Conservation (phyloP, 192 early-diverging fungal genomes). For the Dimargaris verticillata region DNA sequence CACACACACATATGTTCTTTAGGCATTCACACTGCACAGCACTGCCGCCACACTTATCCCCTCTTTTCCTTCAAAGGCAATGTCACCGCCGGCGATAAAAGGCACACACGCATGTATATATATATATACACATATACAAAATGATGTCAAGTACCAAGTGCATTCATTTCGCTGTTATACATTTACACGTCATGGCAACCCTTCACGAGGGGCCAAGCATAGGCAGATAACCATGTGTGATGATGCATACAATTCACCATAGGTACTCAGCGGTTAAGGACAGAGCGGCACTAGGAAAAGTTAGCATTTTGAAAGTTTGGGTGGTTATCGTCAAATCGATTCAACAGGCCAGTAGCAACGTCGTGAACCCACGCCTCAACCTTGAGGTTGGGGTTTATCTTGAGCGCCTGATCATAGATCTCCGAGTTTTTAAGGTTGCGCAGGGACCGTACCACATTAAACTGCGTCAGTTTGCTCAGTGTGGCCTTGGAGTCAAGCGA, state of each 20-base stretch:
- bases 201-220: not conserved
- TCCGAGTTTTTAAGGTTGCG: not conserved
- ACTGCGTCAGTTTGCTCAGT: not conserved
- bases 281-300: not conserved
- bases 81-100: too few relatives aligned
- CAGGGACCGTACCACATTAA: slow-evolving; percentile 2
- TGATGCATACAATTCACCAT: not conserved
- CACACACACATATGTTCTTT: too few relatives aligned
- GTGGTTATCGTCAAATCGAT: not conserved
- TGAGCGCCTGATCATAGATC: not conserved
- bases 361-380: not conserved
- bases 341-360: slow-evolving; percentile 3
- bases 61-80: too few relatives aligned
- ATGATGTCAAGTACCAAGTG: not conserved
- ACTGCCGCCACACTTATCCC: too few relatives aligned
- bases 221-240: not conserved
- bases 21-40: too few relatives aligned
- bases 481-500: not conserved
- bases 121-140: not conserved
- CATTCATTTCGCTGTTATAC: not conserved
- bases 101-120: not conserved
- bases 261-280: not conserved
- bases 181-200: not conserved
- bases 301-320: not conserved
- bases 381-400: not conserved